Base-by-base conservation (phyloP, 164 flowering plant genomes). In the Umbilicus rupestris region DNA sequence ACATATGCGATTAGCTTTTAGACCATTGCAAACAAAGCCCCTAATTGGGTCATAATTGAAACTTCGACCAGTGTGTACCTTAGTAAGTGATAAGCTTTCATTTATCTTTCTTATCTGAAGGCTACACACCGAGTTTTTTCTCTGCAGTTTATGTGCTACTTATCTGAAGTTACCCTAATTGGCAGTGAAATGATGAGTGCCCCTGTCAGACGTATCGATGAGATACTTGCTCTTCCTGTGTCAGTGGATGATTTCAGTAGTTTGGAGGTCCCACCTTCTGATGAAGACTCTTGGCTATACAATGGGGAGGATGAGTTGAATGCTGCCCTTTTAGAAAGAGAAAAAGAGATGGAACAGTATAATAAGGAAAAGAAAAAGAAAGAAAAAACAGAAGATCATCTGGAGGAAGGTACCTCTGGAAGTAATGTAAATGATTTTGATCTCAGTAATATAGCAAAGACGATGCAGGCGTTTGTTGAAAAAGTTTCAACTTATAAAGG, bases 281-380 rank as follows among this genome's bases (percentile, higher is more conserved):
- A 94, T 79, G 83, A 82, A 80, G 97, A 94, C 76, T 82, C 88
- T 44, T 94, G 99, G 99, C 89, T 94, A 37, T 89, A 89, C 77
- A 66, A 70, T 78, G 99, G 92, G 39, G 99, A 91, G 73, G 89
- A 83, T 66, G 97, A 94, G 77, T 76, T 94, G 73, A 85, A 85
- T 63, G 72, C 85, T 45, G 96, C 87, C n/a, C 82, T 94, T 57
- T 69, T 72, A 49, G 87, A 84, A 77, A 84, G 97, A 68, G 85
- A 91, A 69, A 83, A 85, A 75, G 99, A 94, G 83, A 84, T 89
- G 85, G 96, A 89, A 55, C 65, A 74, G 50, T 88, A 88, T 75
- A 81, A 89, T 39, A 57, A 71, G 71, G 81, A 77, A 58, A 75
- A 29, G 50, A 80, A 79, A 68, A 81, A 69, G 73, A 86, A 81